Evolutionary conservation across 306 rosid genomes (phyloP).

Genomic region (Corylus avellana): DNA sequence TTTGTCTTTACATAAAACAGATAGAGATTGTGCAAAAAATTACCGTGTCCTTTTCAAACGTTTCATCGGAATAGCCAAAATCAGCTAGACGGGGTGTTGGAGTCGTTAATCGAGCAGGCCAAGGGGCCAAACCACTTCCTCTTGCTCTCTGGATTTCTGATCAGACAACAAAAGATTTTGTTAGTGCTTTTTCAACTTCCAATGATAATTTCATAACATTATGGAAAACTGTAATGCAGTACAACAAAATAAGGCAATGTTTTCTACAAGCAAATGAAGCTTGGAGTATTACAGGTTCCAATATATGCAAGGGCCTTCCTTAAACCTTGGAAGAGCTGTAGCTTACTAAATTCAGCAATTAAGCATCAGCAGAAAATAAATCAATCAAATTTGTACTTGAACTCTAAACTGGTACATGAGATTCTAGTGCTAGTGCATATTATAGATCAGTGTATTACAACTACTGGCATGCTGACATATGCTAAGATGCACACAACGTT

Average conservation of each 20-base stretch:
- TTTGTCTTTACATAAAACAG: slow-evolving; percentile 11
- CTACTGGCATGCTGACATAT: background rate
- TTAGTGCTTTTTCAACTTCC: slow-evolving; percentile 35
- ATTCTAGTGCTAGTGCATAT: background rate
- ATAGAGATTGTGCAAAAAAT: slow-evolving; percentile 7
- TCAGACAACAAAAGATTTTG: slow-evolving; percentile 31
- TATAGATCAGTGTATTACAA: background rate
- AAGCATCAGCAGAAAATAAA: background rate
- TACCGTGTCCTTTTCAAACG: slow-evolving; percentile 79
- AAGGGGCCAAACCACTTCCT: slow-evolving; percentile 85
- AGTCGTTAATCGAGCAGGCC: slow-evolving; percentile 81
- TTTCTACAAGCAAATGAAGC: background rate
- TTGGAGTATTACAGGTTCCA: background rate
- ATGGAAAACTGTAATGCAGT: slow-evolving; percentile 7
- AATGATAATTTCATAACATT: slow-evolving; percentile 18
- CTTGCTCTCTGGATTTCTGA: slow-evolving; percentile 68
- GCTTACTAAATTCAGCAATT: no score
- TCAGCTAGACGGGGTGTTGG: slow-evolving; percentile 94
- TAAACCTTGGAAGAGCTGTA: no score
- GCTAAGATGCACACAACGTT: background rate
- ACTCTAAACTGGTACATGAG: background rate
- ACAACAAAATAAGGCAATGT: background rate
- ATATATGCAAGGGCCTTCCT: background rate
- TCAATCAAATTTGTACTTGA: background rate
- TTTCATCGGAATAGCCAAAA: slow-evolving; percentile 68